Evolutionary conservation across 306 rosid species (phyloP).

Genomic region (Dalbergia oliveri): DNA sequence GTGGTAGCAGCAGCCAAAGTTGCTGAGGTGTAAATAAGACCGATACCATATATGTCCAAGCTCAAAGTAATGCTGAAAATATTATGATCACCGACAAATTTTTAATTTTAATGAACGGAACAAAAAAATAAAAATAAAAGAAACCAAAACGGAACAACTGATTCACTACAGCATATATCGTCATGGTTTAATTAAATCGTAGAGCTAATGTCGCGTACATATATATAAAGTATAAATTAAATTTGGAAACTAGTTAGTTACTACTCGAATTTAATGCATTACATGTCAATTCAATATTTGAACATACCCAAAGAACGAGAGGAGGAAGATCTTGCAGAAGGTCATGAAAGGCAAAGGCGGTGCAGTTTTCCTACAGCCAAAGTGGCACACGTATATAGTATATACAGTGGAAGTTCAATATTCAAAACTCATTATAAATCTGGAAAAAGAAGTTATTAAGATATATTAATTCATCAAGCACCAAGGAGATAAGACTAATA

Average conservation of each 20-base stretch:
- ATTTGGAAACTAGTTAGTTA: too few species aligned
- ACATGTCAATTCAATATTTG: neutral
- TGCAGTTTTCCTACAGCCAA: conserved; percentile 57
- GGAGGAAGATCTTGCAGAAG: conserved; percentile 74
- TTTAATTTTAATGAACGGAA: neutral
- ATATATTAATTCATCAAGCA: too few species aligned
- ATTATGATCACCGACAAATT: neutral
- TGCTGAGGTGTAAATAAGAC: conserved; percentile 66
- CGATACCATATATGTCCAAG: conserved; percentile 63
- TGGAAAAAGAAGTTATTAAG: too few species aligned
- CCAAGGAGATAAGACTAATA: neutral
- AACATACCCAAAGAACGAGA: conserved; percentile 70
- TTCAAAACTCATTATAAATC: neutral
- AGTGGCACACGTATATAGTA: conserved; percentile 9
- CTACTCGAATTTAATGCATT: neutral
- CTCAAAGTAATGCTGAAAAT: conserved; percentile 64
- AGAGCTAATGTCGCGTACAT: neutral
- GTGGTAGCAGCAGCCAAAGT: conserved; percentile 76
- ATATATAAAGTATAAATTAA: too few species aligned
- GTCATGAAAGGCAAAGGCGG: conserved; percentile 59
- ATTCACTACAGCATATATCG: neutral
- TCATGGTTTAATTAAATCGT: neutral
- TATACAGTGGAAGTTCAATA: conserved; percentile 27
- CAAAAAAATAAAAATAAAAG: neutral
- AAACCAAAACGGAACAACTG: neutral